phyloP scores from a whole-genome alignment of 345 rosid genomes.

The Eucalyptus tenuipes region DNA sequence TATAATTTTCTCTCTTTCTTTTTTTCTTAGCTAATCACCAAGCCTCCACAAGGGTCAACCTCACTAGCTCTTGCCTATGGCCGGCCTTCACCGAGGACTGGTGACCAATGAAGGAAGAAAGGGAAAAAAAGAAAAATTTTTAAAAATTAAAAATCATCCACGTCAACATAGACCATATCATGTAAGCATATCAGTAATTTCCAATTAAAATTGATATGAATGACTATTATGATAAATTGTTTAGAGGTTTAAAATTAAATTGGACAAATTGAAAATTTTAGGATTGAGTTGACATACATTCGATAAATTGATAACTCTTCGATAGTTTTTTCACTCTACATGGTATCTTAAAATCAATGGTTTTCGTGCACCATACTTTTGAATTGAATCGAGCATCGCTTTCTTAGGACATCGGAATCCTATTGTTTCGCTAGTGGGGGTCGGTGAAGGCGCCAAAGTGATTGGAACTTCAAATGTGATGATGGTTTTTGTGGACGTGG shows the following conservation, averaged over 20 bases:
- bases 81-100: fast-evolving
- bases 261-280: not conserved
- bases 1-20: not conserved
- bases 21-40: fast-evolving
- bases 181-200: fast-evolving
- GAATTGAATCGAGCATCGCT: not conserved
- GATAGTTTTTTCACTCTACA: fast-evolving
- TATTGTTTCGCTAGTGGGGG: not conserved
- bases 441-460: not conserved
- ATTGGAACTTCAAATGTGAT: not conserved
- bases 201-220: fast-evolving
- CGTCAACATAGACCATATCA: fast-evolving
- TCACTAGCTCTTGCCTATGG: fast-evolving
- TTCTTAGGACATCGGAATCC: not conserved
- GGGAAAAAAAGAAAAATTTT: not conserved
- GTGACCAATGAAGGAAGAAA: not conserved
- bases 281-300: fast-evolving
- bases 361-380: not conserved
- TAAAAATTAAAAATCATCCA: not conserved
- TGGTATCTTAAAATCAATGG: not conserved
- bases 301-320: not conserved
- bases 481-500: not conserved
- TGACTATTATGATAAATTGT: fast-evolving
- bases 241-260: fast-evolving
- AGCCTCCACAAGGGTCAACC: not conserved